Base-by-base conservation (phyloP, 2,329 filamentous ascomycete genomes). In the Hyphodiscus sp. region DNA sequence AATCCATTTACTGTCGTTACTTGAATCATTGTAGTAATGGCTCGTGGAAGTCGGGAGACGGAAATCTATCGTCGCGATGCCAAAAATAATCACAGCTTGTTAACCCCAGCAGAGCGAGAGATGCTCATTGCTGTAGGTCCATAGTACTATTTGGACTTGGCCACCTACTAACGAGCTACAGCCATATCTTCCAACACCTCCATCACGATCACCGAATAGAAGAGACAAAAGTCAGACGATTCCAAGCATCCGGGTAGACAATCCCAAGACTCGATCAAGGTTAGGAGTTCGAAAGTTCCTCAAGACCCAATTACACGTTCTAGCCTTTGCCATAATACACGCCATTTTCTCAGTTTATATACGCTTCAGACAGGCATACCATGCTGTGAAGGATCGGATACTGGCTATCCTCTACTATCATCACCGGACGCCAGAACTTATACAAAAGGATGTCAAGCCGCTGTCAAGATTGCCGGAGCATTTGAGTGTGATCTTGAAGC, bases 391-490 rank as follows among this genome's bases (percentile, higher is more conserved):
- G 61, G 87, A 94, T 68, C 85, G 88, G 55, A 74, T 92, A 59
- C 81, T 90, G 50, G 88, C 89, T 10, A 80, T 97, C 57, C 77
- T 95, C 51, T 91, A 92, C 70, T 94, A 99, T 74, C 95, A 99
- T 73, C 94, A 99, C 71, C 88, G 89, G 50, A 95, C 92, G 0
- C 94, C 94, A 8, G 89, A 95, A 68, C 83, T 96, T 67, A 96
- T 99, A 62, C 84, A 86, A 65, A 85, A 87, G 65, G 94, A 99
- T 72, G 86, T 97, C 23, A 83, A 83, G 68, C 78, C 79, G 10
- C 71, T 99, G 53, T 79, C 76, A 54, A 83, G 86, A 63, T 72
- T 95, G 56, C 94, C 94, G 2, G 81, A 87, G 60, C 94, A 99
- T 67, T 70, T 99, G 49, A 96, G 91, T 67, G 86, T 95, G 11